Base-by-base conservation (phyloP, 345 rosid species). In the Citrus glauca region DNA sequence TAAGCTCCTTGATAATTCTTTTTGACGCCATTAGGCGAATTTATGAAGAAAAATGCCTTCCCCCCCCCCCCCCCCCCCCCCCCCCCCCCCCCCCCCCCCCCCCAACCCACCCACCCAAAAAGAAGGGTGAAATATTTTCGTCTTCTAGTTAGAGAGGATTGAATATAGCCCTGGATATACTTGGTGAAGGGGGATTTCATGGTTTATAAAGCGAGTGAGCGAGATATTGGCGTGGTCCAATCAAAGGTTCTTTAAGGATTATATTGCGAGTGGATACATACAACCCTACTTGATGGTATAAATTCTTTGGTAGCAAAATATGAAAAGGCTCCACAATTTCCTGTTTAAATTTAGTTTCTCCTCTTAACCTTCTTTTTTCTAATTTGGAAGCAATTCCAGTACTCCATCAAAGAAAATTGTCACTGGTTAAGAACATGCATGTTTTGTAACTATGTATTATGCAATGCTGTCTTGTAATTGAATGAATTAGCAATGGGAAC, bases 1-100 rank as follows among this genome's bases (percentile, higher is more conserved):
- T 53, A 17, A 82, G 76, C 77, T 82, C 85, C 57, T 82, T 82
- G 75, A 79, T 74, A 53, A 83, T 83, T 76, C 81, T 62, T 77
- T 76, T 79, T 1, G 78, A 76, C 0, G 85, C 85, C 85, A 83
- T 83, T n/a, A 62, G 53, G 66, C 42, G 33, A 59, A 6, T 56
- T 35, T 33, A 35, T 3, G 2, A 11, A 11, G 20, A 48, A 9
- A 48, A 48, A 11, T 45, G 17, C 3, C 2, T 0, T 8, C 0
- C 7, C 8, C 0, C 7, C 10, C 42, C 2, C 13, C 45, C 45
- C 10, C 42, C 2, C 13, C 45, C 45, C 4, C 2, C 0, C 1
- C 0, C 7, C 7, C 8, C 0, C 7, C 10, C 42, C 2, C 13
- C 45, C 45, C 10, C 42, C 2, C 13, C 45, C 45, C 4, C 2